These are phyloP conservation scores for Aspergillus clavatus DNA, from an alignment of 2,329 filamentous ascomycete species.

Conservation along the genomic window DNA sequence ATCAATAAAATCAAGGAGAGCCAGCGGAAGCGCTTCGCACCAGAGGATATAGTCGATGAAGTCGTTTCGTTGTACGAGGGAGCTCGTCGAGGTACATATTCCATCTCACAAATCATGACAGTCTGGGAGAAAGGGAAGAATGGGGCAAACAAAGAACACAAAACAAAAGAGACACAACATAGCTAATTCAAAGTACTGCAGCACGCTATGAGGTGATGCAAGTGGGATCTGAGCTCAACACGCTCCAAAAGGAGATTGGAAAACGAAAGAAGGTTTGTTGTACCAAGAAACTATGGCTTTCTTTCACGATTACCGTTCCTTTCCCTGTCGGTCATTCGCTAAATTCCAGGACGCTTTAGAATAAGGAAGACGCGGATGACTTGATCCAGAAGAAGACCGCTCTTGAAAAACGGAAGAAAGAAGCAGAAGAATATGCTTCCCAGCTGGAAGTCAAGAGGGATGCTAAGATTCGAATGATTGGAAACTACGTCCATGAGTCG, in stretches of 20 bases:
- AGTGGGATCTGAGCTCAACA: constrained; percentile 79
- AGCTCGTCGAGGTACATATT: constrained; percentile 67
- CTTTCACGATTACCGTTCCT: not conserved
- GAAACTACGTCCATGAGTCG: constrained; percentile 85
- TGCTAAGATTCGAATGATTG: constrained; percentile 76
- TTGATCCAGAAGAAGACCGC: constrained; percentile 72
- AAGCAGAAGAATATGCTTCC: constrained; percentile 65
- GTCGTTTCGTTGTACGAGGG: constrained; percentile 83
- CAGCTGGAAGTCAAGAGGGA: constrained; percentile 72
- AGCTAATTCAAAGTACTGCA: too few species aligned
- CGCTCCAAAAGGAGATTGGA: constrained; percentile 82
- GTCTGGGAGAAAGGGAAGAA: too few species aligned
- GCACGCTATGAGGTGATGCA: constrained; percentile 74
- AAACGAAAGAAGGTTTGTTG: constrained; percentile 73
- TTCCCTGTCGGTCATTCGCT: not conserved
- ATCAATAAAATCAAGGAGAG: constrained; percentile 88
- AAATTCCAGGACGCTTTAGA: constrained; percentile 41
- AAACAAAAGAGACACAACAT: too few species aligned
- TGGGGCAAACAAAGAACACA: too few species aligned
- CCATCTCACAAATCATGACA: too few species aligned
- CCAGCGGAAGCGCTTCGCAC: constrained; percentile 74
- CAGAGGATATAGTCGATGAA: constrained; percentile 82
- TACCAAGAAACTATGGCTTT: not conserved
- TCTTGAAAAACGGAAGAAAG: constrained; percentile 77
- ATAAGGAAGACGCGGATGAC: constrained; percentile 81